Base-by-base conservation (phyloP, 495 filamentous ascomycete species). In the Neurospora sp. region DNA sequence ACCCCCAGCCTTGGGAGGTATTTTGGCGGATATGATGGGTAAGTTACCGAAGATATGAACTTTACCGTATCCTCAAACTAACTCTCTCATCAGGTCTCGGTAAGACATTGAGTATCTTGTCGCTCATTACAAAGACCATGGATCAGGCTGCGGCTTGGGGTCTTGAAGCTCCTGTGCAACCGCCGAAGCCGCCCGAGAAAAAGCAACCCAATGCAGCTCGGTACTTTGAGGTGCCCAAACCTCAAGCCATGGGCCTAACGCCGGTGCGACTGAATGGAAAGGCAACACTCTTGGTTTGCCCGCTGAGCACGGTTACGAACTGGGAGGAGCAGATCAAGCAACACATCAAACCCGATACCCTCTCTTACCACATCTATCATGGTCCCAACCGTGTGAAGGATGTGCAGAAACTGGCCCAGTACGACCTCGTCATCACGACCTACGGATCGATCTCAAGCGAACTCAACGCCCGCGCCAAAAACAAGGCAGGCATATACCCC, bases 1-100 rank as follows among this genome's bases (percentile, higher is more conserved):
- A 1, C 83, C 88, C 0, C 89, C 94, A 73, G 86, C 89, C 0
- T 83, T 91, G 1, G 96, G 96, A 10, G 96, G 96, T n/a, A 92
- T 99, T 39, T 84, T 99, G 27, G 96, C 96, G 8, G 96, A 99
- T 79, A 94, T 97, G 91, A 99, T 99, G 96, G 96, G 54, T 62
- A 62, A 62, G 54, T 62, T 35, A 35, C 35, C 4, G 35, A 35
- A 35, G 35, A 35, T 35, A 35, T 35, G 35, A 35, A 35, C 35
- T 35, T 35, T 35, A 35, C 35, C 35, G 35, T 35, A 35, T 35
- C 35, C 35, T 35, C 35, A 35, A 35, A 35, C 35, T 35, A 35
- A 35, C 5, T 35, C 35, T 35, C 35, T 35, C 35, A 35, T 41
- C 40, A 41, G 54, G 96, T 44, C 83, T 99, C 18, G 96, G 96